Conservation (phyloP, 106 monocot genomes). For the Alisma plantagoaquatica region DNA sequence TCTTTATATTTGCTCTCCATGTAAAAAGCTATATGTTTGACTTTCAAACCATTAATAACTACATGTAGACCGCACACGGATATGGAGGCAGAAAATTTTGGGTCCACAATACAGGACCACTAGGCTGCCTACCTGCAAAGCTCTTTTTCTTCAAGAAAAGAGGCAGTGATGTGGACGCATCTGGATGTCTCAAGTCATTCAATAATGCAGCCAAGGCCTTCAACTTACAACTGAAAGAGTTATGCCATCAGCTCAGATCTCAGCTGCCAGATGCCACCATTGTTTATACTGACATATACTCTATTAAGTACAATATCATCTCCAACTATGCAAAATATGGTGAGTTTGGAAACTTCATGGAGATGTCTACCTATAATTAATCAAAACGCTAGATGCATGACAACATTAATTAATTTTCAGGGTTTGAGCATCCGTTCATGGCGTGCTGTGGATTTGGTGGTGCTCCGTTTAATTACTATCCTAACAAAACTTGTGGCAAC, state of each 20-base stretch:
- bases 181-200: conserved; percentile 39
- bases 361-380: too few species aligned
- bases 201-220: conserved; percentile 55
- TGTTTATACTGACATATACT: conserved; percentile 56
- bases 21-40: neutral
- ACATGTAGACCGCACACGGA: conserved; percentile 29
- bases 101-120: conserved; percentile 59
- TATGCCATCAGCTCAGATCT: conserved; percentile 28
- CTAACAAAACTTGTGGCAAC: conserved; percentile 54
- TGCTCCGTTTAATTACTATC: conserved; percentile 63
- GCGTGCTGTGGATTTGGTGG: conserved; percentile 85
- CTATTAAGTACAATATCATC: conserved; percentile 60
- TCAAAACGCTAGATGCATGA: too few species aligned
- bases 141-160: conserved; percentile 30
- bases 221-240: conserved; percentile 30
- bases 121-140: conserved; percentile 72
- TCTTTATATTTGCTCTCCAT: neutral
- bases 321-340: conserved; percentile 53
- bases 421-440: conserved; percentile 55
- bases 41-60: neutral
- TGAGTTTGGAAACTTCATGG: conserved; percentile 27
- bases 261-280: conserved; percentile 42
- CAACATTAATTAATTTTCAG: too few species aligned
- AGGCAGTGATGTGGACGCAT: conserved; percentile 26
- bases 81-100: conserved; percentile 54